phyloP scores from a whole-genome alignment of 2,329 filamentous ascomycete genomes.

The Cladophialophora immunda region DNA sequence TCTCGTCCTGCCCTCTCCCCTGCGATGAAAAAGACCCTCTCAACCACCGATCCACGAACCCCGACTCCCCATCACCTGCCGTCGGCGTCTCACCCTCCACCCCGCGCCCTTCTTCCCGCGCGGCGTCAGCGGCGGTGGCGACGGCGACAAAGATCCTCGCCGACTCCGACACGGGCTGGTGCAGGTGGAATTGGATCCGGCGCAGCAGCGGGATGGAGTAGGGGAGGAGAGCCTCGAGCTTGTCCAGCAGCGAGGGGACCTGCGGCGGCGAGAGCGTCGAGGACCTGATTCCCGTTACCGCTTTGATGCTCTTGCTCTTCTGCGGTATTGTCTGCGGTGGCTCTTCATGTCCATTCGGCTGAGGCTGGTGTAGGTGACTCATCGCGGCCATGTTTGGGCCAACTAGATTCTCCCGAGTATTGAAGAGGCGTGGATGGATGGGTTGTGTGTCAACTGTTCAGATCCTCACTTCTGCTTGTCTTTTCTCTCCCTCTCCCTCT shows the following conservation, averaged over 20 bases:
- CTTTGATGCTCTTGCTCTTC: not conserved
- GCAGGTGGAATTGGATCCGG: constrained; percentile 50
- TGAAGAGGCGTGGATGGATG: no score
- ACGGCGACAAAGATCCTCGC: constrained; percentile 39
- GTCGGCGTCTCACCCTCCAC: not conserved
- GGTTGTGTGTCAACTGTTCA: no score
- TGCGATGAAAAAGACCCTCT: not conserved
- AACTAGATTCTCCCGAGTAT: no score
- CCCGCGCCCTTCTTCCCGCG: not conserved
- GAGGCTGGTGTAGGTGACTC: not conserved
- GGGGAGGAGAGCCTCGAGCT: constrained; percentile 48
- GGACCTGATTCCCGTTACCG: constrained; percentile 15
- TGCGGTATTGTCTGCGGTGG: not conserved
- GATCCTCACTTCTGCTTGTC: no score
- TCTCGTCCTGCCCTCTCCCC: not conserved
- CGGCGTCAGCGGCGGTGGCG: not conserved
- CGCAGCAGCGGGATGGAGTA: constrained; percentile 49
- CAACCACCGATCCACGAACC: constrained; percentile 11
- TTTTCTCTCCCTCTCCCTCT: not conserved
- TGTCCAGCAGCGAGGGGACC: constrained; percentile 16
- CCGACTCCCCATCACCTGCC: no score
- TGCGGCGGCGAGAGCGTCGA: constrained; percentile 15
- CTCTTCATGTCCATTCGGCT: not conserved
- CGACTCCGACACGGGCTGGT: constrained; percentile 44
- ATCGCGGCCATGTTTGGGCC: no score